Conservation (phyloP, 2,329 filamentous ascomycete genomes). For the Claviceps sp. region DNA sequence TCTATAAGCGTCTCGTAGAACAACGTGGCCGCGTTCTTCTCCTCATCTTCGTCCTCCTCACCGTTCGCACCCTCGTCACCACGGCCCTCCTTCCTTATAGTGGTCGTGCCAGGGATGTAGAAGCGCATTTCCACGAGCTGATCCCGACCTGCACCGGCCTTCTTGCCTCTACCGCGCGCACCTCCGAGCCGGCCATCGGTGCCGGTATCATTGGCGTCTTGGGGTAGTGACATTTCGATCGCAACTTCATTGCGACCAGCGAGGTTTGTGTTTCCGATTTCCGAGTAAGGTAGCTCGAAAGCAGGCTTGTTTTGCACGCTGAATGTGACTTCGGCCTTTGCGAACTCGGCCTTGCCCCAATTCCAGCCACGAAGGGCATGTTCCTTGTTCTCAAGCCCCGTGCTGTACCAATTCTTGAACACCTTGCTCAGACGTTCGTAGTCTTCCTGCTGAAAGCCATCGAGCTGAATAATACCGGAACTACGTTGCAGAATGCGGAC, state of each 20-base stretch:
- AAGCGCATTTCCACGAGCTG: slow-evolving; percentile 98
- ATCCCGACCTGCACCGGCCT: slow-evolving; percentile 77
- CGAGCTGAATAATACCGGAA: slow-evolving; percentile 78
- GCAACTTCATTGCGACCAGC: slow-evolving; percentile 97
- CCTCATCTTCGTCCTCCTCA: slow-evolving; percentile 41
- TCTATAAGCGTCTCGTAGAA: slow-evolving; percentile 98
- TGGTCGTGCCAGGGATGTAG: slow-evolving; percentile 87
- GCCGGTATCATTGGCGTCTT: slow-evolving; percentile 57
- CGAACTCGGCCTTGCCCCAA: slow-evolving; percentile 97
- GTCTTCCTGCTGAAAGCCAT: slow-evolving; percentile 92
- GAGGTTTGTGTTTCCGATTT: slow-evolving; percentile 95
- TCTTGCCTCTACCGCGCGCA: slow-evolving; percentile 66
- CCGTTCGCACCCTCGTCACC: slow-evolving; percentile 63
- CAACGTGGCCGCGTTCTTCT: slow-evolving; percentile 90
- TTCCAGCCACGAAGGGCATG: slow-evolving; percentile 96
- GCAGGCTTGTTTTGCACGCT: slow-evolving; percentile 93
- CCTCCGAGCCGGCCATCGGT: slow-evolving; percentile 63
- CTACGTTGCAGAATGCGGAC: slow-evolving; percentile 80
- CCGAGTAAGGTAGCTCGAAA: slow-evolving; percentile 93
- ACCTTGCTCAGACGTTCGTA: slow-evolving; percentile 81
- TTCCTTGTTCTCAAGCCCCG: slow-evolving; percentile 82
- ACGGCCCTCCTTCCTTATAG: slow-evolving; percentile 55
- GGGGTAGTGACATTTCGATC: slow-evolving; percentile 75
- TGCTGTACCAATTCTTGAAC: slow-evolving; percentile 97
- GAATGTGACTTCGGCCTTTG: slow-evolving; percentile 88